Evolutionary conservation across 1,139 yeast species (phyloP), one percentile per base, ranked within the genome.

Genomic region (Yamadazyma membranifaciens): DNA sequence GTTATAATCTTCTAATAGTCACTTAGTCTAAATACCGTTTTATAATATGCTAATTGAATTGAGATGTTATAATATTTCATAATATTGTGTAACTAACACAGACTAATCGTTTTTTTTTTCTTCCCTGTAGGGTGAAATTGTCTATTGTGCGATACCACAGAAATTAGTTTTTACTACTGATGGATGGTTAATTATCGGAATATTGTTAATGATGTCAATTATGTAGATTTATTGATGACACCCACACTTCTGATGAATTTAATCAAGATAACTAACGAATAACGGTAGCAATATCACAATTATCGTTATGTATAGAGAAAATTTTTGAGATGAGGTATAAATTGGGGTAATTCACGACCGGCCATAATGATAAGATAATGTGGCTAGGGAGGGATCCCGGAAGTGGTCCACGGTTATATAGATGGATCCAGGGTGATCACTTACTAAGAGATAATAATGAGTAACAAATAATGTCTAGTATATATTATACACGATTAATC

Each of bases 261-360:
- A 20, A n/a, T n/a, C n/a, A n/a, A n/a, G n/a, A n/a, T n/a, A n/a
- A n/a, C n/a, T n/a, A n/a, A n/a, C n/a, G n/a, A n/a, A n/a, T n/a
- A n/a, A n/a, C n/a, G n/a, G n/a, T n/a, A n/a, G 24, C 24, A 20
- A 20, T 20, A 20, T 20, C 7, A 20, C 5, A 20, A 20, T 20
- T 20, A 29, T 29, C 14, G 10, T 12, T 29, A 9, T 25, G 10
- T 25, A 4, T 11, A 25, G 31, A 12, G 12, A 31, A 31, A 31
- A n/a, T 31, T 31, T 31, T 31, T 31, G 34, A 31, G 34, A 31
- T 31, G 34, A 31, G 34, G 16, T 31, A 20, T 20, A 20, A 20
- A 20, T 20, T 20, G 24, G 5, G 24, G 24, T 20, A 20, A 20
- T 20, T 20, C 32, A 30, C 32, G 32, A 30, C 32, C 14, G 9